These are phyloP conservation scores for Phaeomoniella chlamydospora DNA, from an alignment of 2,329 filamentous ascomycete genomes.

Conservation along the genomic window DNA sequence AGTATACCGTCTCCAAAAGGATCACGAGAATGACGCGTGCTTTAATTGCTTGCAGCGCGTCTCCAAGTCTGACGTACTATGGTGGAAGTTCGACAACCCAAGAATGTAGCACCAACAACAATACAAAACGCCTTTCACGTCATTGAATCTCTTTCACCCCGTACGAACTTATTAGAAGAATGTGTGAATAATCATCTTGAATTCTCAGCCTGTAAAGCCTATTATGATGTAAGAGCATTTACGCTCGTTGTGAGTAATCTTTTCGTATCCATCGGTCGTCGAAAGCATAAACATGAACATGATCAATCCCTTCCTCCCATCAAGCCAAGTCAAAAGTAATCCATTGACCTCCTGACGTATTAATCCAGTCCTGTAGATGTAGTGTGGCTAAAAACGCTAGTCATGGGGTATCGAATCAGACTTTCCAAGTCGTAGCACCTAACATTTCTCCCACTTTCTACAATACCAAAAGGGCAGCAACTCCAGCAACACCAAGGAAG, in stretches of 20 bases:
- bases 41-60: neutral
- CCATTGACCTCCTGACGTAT: neutral
- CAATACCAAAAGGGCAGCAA: constrained; percentile 25
- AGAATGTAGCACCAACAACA: no score
- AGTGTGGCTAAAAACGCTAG: neutral
- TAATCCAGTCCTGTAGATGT: neutral
- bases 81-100: no score
- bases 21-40: neutral
- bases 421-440: neutral
- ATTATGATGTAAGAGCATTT: neutral
- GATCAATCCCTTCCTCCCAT: no score
- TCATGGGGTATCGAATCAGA: constrained; percentile 1
- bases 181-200: neutral
- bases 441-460: constrained; percentile 11
- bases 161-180: no score
- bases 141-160: no score
- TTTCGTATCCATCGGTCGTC: neutral
- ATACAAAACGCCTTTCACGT: no score
- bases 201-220: neutral
- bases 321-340: neutral
- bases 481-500: constrained; percentile 21
- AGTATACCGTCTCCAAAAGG: no score
- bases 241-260: no score
- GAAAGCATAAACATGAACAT: neutral
- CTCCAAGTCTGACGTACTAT: neutral